Evolutionary conservation across 805 yeast species (phyloP), one percentile per base, ranked within the genome.

Genomic region (Ascoidea rubescens): DNA sequence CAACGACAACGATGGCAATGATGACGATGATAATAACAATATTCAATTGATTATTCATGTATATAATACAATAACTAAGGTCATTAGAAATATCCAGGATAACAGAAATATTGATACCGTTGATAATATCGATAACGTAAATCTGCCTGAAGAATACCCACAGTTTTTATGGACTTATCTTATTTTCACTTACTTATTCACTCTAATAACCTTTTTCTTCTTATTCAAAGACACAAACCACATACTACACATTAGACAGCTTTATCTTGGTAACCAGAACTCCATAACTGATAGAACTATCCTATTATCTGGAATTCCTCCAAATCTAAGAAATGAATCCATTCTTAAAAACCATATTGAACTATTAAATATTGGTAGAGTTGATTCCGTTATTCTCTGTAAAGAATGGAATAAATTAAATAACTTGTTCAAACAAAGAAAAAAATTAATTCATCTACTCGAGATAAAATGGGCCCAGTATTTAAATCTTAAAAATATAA

Each of bases 241-340:
- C 55, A 87, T 91, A 44, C 87, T 91, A 33, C 69, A 73, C 50
- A 82, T 85, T 58, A 77, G 98, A 56, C 98, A 91, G 66, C 69
- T 68, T 50, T 84, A 86, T 61, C 70, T 91, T 57, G 97, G 98
- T 0, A 77, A 75, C 56, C 97, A 90, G 64, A 84, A 84, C 62
- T 82, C 96, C 7, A 75, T 91, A 54, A 87, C 98, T 0, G 98
- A 91, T 70, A 74, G 96, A 63, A 93, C 98, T 1, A 82, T 93
- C 46, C 71, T 91, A 53, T 64, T 91, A 12, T 80, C 91, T 44
- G 98, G 98, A 0, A 87, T 91, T 4, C 97, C 98, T 0, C 82
- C 86, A 0, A 80, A 82, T 48, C 68, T 90, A 46, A 73, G 97
- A 50, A 82, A 79, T 53, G 89, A 81, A 58, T 73, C 73, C n/a